Evolutionary conservation across 768 basidiomycete genomes (phyloP), one percentile per base, ranked within the genome.

Genomic region (Suillus cothurnatus): DNA sequence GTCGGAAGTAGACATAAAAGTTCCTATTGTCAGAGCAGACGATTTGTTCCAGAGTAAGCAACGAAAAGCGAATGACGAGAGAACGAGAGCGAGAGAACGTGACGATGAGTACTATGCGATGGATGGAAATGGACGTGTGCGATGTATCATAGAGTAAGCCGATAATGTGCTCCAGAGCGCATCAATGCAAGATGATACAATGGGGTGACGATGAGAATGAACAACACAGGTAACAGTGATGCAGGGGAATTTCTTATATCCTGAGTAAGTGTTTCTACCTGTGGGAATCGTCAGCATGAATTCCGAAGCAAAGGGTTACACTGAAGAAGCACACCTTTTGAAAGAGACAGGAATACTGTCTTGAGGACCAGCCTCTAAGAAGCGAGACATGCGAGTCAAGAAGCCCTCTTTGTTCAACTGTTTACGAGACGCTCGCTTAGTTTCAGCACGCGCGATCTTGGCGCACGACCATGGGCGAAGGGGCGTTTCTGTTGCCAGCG

Each of bases 381-480:
- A 12, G 38, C 12, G 58, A 7, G 19, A 59, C 7, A 59, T 31
- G 19, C 58, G 58, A n/a, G 26, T 41, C 28, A 59, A 41, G 19
- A 59, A 28, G 6, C 19, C 38, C 28, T 6, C 11, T 6, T 53
- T 53, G 31, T 53, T 21, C 31, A 32, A 4, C 23, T 68, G 62
- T 11, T 67, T 66, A 66, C 75, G 74, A 64, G 74, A 67, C 52
- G 73, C 66, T n/a, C 67, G 71, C 58, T 76, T 76, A 8, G 47
- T 19, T 39, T 64, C 26, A 41, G 75, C 76, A 31, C 63, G 74
- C 0, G 75, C 68, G 15, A 76, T 76, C 58, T 77, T 76, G 38
- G 75, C 75, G 69, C 75, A 76, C 39, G 75, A 74, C 75, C 75
- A 76, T 36, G 74, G 32, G 38, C 5, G 58, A 41, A 59, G 39